Base-by-base conservation (phyloP, 371 early-diverging fungal species). In the Dipsacomyces acuminosporus region DNA sequence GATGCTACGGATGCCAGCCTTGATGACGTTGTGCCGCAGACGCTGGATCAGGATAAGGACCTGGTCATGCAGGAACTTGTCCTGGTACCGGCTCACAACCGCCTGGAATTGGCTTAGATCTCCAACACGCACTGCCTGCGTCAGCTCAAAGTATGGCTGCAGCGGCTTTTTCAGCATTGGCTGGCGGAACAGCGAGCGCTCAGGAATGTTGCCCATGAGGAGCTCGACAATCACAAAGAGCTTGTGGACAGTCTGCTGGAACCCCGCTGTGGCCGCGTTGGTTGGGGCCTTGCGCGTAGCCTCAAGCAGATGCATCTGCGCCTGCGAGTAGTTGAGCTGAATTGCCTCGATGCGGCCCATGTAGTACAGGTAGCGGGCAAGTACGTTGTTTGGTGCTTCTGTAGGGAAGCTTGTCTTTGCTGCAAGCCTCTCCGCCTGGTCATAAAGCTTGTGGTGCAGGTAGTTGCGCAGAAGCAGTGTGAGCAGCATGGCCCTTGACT, bases 11-110 rank as follows among this genome's bases (percentile, higher is more conserved):
- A 98, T 87, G 45, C 97, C 98, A 2, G 98, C 88, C 82, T 94
- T 96, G 81, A 98, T 96, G 49, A 98, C 98, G 71, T 96, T 96
- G 76, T 98, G 97, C 45, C 96, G 94, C 42, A 98, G 78, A 64
- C 96, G 90, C 48, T 92, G 74, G 54, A 98, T 90, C 44, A 98
- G 73, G 0, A 91, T 89, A 69, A 85, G 86, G 21, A 89, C 93
- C 64, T 90, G 85, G 79, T 98, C 98, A 33, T 81, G 81, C 25
- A 84, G 79, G 77, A 96, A 95, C 30, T 79, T 79, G 18, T 78
- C 76, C 3, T 77, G 80, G 67, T 86, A 85, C 44, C 85, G 78
- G 15, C 82, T 83, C 33, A 97, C 75, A 0, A 89, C 83, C 50
- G 91, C 88, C 67, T 94, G 91, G 81, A 98, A 98, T 72, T 86